A percentile compares a stretch with the other conserved stretches of the same genome.
Evolutionary conservation across 1,284 basidiomycete genomes (phyloP).

Genomic region (Heterobasidion annosum): DNA sequence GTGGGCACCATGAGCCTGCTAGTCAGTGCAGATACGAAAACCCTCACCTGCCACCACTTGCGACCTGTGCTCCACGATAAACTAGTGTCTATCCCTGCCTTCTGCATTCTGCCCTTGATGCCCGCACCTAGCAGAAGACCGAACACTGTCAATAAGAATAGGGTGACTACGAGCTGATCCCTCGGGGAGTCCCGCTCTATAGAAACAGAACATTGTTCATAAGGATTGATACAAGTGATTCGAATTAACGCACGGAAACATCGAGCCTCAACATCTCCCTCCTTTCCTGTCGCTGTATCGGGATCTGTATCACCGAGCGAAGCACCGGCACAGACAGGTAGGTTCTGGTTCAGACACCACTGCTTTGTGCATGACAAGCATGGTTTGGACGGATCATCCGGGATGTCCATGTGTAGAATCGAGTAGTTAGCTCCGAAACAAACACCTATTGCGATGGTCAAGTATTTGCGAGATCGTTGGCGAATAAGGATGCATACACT

Average conservation of each 20-base stretch:
- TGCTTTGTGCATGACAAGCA: slow-evolving; percentile 91
- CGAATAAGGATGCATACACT: slow-evolving; percentile 42
- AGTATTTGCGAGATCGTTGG: slow-evolving; percentile 1
- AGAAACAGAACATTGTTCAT: slow-evolving; percentile 9
- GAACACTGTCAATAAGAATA: slow-evolving; percentile 81
- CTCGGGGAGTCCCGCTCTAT: slow-evolving; percentile 80
- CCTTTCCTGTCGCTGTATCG: slow-evolving; percentile 91
- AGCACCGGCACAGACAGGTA: slow-evolving; percentile 80
- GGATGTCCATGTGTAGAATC: slow-evolving; percentile 75
- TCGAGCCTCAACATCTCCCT: slow-evolving; percentile 90
- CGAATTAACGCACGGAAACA: slow-evolving; percentile 76
- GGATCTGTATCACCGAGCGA: slow-evolving; percentile 80
- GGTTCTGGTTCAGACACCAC: slow-evolving; percentile 91
- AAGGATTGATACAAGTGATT: not conserved
- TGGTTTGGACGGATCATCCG: slow-evolving; percentile 80
- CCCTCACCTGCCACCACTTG: slow-evolving; percentile 74
- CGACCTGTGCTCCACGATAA: slow-evolving; percentile 51
- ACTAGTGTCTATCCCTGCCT: slow-evolving; percentile 60
- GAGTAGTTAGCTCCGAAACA: slow-evolving; percentile 86
- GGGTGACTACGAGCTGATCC: slow-evolving; percentile 84
- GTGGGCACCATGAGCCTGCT: not conserved
- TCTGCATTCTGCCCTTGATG: slow-evolving; percentile 72
- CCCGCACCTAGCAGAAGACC: slow-evolving; percentile 79
- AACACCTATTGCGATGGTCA: slow-evolving; percentile 51
- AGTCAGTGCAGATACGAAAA: not conserved